Evolutionary conservation across 768 basidiomycete species (phyloP).

Genomic region (Tulasnella sp.): DNA sequence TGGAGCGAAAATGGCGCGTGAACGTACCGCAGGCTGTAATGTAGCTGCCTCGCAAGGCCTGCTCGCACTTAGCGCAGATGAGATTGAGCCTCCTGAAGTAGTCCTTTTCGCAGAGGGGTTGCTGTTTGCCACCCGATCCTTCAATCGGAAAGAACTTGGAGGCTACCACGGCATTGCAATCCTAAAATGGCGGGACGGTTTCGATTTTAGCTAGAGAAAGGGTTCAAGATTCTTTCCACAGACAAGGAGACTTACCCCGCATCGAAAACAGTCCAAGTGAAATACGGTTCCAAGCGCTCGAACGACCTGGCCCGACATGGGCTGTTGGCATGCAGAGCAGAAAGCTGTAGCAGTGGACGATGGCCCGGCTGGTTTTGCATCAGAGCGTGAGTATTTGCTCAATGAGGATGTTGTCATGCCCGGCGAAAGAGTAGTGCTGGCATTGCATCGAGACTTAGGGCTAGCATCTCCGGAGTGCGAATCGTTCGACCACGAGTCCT

Average conservation of each 20-base stretch:
- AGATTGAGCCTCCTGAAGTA: no score
- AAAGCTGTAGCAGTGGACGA: background rate
- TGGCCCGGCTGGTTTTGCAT: background rate
- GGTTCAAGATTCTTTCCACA: background rate
- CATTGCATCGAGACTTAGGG: no score
- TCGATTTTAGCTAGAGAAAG: constrained; percentile 30
- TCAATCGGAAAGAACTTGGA: constrained; percentile 99
- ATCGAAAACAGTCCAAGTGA: constrained; percentile 96
- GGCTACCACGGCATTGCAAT: constrained; percentile 94
- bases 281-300: constrained; percentile 91
- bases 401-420: background rate
- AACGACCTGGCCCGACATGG: constrained; percentile 92
- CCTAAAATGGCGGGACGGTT: constrained; percentile 54
- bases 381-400: constrained; percentile 2
- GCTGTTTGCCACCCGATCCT: constrained; percentile 82
- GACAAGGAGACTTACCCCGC: constrained; percentile 65
- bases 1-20: no score
- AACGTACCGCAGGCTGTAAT: no score
- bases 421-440: no score
- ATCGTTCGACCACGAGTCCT: no score
- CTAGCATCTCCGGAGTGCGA: no score
- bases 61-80: no score
- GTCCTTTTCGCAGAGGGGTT: constrained; percentile 69
- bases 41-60: no score
- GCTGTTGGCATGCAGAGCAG: constrained; percentile 33